Base-by-base conservation (phyloP, 768 basidiomycete species). In the Dacryopinax spathularia region DNA sequence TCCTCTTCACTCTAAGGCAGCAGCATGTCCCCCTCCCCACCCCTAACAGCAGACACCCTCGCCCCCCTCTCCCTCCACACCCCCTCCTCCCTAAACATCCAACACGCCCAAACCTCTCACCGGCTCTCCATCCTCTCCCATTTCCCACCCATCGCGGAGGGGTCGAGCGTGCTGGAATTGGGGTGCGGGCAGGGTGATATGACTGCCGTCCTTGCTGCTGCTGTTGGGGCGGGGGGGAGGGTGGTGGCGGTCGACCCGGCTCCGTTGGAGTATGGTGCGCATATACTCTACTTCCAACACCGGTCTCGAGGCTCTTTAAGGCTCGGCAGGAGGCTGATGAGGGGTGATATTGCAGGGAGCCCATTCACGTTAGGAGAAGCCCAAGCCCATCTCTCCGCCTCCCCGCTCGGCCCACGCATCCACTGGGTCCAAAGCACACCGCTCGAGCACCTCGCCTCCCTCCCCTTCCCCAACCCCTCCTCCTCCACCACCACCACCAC, bases 101-200 rank as follows among this genome's bases (percentile, higher is more conserved):
- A 66, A n/a, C 63, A 63, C 7, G 34, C 60, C 25, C 71, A 72
- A 43, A 69, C 68, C 15, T 65, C 72, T 59, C 74, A 78, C 59
- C 75, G 76, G 33, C 65, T 77, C 37, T 65, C 68, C 27, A 69
- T 77, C n/a, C 63, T 76, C 29, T 62, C 63, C 9, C 66, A 67
- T 9, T 76, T n/a, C 60, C 35, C 73, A 73, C 64, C 67, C 10
- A 73, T 77, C 60, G 1, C 64, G 12, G 60, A 31, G 0, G 76
- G 75, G 1, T 68, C 68, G 25, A 67, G 65, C 9, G 71, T 78
- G 4, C 68, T 78, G 1, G 77, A 78, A 64, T 66, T 78, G 1
- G 77, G 77, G 5, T 77, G 76, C 63, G 77, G 77, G 1, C 77
- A 77, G 62, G 77, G 77, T 16, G 77, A 78, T 63, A 73, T 72